Evolutionary conservation across 768 basidiomycete species (phyloP).

Genomic region (Bullera alba): DNA sequence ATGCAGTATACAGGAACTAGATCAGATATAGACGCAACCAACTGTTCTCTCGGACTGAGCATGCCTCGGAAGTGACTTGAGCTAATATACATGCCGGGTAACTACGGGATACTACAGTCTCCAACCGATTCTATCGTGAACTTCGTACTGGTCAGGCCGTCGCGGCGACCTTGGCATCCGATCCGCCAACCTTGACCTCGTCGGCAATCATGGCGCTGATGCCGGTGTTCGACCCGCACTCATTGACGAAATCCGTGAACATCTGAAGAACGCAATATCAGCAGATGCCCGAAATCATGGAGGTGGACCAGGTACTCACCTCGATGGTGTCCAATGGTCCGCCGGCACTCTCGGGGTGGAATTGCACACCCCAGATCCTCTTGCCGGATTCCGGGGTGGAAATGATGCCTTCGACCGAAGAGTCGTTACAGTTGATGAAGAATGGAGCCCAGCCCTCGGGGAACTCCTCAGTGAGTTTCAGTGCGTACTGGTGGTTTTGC

Average conservation of each 20-base stretch:
- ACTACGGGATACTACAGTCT: too few relatives aligned
- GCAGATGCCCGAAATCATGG: background rate
- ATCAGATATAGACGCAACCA: too few relatives aligned
- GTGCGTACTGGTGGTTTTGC: slow-evolving; percentile 96
- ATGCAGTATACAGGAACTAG: too few relatives aligned
- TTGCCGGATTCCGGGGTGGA: slow-evolving; percentile 82
- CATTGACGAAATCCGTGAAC: slow-evolving; percentile 84
- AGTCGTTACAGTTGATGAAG: slow-evolving; percentile 99
- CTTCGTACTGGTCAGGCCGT: background rate
- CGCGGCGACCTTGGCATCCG: slow-evolving; percentile 18
- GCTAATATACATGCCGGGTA: too few relatives aligned
- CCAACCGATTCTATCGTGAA: too few relatives aligned
- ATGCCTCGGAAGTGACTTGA: too few relatives aligned
- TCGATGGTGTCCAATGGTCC: slow-evolving; percentile 98
- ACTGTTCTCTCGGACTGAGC: too few relatives aligned
- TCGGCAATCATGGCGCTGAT: slow-evolving; percentile 30
- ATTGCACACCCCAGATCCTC: slow-evolving; percentile 95
- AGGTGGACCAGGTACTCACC: slow-evolving; percentile 50
- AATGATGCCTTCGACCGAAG: slow-evolving; percentile 97
- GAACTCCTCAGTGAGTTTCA: slow-evolving; percentile 88
- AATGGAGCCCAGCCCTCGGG: slow-evolving; percentile 96
- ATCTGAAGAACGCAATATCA: slow-evolving; percentile 51
- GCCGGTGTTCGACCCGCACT: slow-evolving; percentile 55
- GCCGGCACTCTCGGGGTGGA: slow-evolving; percentile 97
- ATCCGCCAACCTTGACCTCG: slow-evolving; percentile 29